Conservation (phyloP, 1,284 basidiomycete genomes). For the Singerocomus rubriflavus region DNA sequence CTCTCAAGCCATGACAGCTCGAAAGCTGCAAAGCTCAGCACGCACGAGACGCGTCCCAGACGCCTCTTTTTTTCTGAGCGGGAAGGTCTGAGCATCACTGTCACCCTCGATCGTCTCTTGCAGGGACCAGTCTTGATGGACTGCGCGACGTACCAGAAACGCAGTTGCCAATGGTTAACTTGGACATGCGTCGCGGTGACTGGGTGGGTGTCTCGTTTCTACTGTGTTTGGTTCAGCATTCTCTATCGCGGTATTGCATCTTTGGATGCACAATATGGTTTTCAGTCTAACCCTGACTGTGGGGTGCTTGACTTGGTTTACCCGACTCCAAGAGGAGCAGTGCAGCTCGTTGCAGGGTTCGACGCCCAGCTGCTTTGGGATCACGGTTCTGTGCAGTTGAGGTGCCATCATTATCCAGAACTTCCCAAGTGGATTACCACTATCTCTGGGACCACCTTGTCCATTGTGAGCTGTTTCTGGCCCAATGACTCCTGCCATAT, state of each 20-base stretch:
- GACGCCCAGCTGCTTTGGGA: not conserved
- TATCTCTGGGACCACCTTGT: not conserved
- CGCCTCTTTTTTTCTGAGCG: constrained; percentile 44
- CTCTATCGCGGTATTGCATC: constrained; percentile 26
- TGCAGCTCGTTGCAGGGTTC: not conserved
- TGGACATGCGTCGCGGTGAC: constrained; percentile 36
- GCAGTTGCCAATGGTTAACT: constrained; percentile 28
- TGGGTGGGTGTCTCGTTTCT: constrained; percentile 24
- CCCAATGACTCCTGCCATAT: constrained; percentile 1
- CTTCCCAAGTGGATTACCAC: constrained; percentile 1
- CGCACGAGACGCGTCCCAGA: constrained; percentile 35
- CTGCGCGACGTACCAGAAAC: constrained; percentile 53
- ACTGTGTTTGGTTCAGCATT: not conserved
- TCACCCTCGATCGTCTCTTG: constrained; percentile 51
- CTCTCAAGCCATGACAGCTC: constrained; percentile 35
- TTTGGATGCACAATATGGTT: constrained; percentile 14
- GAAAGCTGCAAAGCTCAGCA: constrained; percentile 54
- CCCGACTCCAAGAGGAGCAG: constrained; percentile 4
- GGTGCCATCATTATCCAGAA: not conserved
- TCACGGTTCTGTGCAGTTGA: not conserved
- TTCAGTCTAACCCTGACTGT: not conserved
- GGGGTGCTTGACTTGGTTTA: not conserved
- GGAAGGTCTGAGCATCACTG: constrained; percentile 61
- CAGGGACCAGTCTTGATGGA: constrained; percentile 45
- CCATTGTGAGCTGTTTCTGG: not conserved